phyloP scores from a whole-genome alignment of 2,329 filamentous ascomycete species.

The Diaporthe longicolla region DNA sequence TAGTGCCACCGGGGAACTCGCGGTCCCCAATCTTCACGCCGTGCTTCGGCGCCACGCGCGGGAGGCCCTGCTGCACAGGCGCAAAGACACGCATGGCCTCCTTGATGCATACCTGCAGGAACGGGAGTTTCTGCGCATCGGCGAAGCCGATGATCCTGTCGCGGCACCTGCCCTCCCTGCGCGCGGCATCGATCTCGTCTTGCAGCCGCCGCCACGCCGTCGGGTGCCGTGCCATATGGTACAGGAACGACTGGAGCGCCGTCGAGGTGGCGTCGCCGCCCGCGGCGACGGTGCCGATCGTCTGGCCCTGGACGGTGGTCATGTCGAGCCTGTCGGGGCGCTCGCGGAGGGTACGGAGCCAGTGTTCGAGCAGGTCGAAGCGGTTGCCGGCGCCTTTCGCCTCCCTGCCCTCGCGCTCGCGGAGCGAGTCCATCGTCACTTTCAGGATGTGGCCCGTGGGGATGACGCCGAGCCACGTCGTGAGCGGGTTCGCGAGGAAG shows the following conservation, averaged over 20 bases:
- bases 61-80: slow-evolving; percentile 50
- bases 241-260: slow-evolving; percentile 47
- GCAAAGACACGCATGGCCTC: slow-evolving; percentile 47
- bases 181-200: slow-evolving; percentile 47
- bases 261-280: slow-evolving; percentile 45
- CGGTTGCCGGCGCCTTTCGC: slow-evolving; percentile 33
- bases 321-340: slow-evolving; percentile 9
- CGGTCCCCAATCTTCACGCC: slow-evolving; percentile 48
- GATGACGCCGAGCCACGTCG: slow-evolving; percentile 48
- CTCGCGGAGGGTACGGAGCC: slow-evolving; percentile 43
- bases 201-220: slow-evolving; percentile 42
- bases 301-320: slow-evolving; percentile 9
- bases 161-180: slow-evolving; percentile 35
- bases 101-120: slow-evolving; percentile 53
- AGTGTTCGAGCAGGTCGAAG: slow-evolving; percentile 48
- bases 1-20: slow-evolving; percentile 48
- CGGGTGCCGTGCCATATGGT: slow-evolving; percentile 46
- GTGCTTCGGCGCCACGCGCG: slow-evolving; percentile 47
- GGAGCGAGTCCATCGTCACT: slow-evolving; percentile 45
- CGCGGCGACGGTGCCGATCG: slow-evolving; percentile 12
- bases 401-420: slow-evolving; percentile 46
- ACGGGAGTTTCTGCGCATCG: slow-evolving; percentile 51
- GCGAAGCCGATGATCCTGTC: slow-evolving; percentile 45
- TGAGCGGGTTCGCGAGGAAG: slow-evolving; percentile 48
- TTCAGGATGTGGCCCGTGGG: slow-evolving; percentile 49